Percentiles rank a stretch among this genome's conserved stretches.
Evolutionary conservation across 179 eudicot genomes (phyloP).

Genomic region (Beta corolliflora): DNA sequence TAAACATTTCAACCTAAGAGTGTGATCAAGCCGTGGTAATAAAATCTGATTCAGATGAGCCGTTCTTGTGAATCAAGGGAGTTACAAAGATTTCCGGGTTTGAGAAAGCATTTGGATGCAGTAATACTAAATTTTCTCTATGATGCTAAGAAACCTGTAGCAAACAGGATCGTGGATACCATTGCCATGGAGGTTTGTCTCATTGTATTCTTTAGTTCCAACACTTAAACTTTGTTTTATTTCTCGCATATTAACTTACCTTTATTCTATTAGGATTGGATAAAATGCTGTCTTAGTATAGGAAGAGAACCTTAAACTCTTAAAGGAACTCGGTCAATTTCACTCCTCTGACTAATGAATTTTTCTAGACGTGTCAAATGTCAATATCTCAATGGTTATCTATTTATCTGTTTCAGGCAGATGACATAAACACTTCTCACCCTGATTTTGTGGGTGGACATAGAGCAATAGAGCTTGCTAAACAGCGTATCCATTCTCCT

Average conservation of each 20-base stretch:
- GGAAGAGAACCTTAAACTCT: neutral
- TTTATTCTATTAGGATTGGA: neutral
- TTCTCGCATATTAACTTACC: neutral
- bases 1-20: neutral
- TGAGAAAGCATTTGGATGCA: conserved; percentile 22
- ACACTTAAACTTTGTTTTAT: too few species aligned
- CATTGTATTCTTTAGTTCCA: neutral
- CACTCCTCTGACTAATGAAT: neutral
- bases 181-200: conserved; percentile 37
- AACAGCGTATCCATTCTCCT: conserved; percentile 20
- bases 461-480: conserved; percentile 38
- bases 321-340: neutral
- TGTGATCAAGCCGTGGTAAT: neutral
- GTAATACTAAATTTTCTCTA: conserved; percentile 29
- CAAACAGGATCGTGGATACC: conserved; percentile 31
- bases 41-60: conserved; percentile 59
- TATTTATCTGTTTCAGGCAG: conserved; percentile 27
- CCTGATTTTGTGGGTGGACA: conserved; percentile 41
- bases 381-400: neutral
- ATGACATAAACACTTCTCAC: conserved; percentile 42
- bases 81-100: conserved; percentile 31
- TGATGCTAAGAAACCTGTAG: conserved; percentile 31
- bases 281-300: neutral
- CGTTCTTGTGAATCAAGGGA: conserved; percentile 37
- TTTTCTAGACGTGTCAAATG: neutral